These are phyloP conservation scores for Penicillium hordei DNA, from an alignment of 2,329 filamentous ascomycete species.

Conservation along the genomic window DNA sequence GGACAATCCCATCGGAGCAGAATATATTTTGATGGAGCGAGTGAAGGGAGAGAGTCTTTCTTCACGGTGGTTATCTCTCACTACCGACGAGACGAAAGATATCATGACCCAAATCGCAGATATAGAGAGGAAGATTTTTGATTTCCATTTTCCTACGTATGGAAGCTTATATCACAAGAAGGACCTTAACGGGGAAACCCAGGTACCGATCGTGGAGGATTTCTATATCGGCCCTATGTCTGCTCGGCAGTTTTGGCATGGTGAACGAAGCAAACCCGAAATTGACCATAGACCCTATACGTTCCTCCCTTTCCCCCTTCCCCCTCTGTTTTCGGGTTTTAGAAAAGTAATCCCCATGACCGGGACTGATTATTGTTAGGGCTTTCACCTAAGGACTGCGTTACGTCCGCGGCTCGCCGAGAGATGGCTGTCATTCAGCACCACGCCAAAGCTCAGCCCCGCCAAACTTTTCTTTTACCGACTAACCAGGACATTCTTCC, in stretches of 20 bases:
- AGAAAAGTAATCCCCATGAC: neutral
- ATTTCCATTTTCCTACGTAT: conserved; percentile 30
- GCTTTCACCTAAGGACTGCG: conserved; percentile 21
- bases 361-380: conserved; percentile 18
- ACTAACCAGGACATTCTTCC: conserved; percentile 26
- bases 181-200: conserved; percentile 18
- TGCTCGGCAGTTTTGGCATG: conserved; percentile 32
- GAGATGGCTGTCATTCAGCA: conserved; percentile 23
- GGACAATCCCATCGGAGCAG: conserved; percentile 42
- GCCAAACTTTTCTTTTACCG: conserved; percentile 29
- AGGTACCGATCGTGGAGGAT: conserved; percentile 21
- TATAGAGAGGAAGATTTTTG: conserved; percentile 29
- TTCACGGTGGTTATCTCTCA: conserved; percentile 28
- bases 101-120: conserved; percentile 29
- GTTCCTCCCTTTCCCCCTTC: conserved; percentile 6
- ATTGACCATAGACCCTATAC: conserved; percentile 30
- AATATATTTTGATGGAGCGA: conserved; percentile 48
- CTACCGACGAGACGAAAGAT: conserved; percentile 26
- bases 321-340: neutral
- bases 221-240: conserved; percentile 32
- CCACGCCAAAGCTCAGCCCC: conserved; percentile 27
- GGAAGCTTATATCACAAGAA: conserved; percentile 30
- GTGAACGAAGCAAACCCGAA: conserved; percentile 23
- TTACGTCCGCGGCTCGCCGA: conserved; percentile 29
- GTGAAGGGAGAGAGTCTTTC: conserved; percentile 34